These are phyloP conservation scores for Vanderwaltozyma yarrowii DNA, from an alignment of 805 yeast genomes.

Conservation along the genomic window DNA sequence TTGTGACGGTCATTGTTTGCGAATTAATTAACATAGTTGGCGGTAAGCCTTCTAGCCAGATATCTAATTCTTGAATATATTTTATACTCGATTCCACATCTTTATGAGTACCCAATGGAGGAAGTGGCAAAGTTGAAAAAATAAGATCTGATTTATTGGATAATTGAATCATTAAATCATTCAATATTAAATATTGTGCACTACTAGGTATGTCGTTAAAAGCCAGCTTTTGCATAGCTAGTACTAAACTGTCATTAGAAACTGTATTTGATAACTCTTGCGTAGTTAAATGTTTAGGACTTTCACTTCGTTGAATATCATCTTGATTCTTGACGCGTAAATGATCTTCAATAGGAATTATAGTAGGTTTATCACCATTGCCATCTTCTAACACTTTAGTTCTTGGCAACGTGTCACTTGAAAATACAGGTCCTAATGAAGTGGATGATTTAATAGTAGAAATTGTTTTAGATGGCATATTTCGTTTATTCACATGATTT, in stretches of 20 bases:
- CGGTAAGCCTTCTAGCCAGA: slow-evolving; percentile 77
- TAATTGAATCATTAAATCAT: slow-evolving; percentile 65
- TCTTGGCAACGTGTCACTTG: slow-evolving; percentile 62
- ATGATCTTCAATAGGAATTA: slow-evolving; percentile 40
- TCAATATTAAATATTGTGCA: slow-evolving; percentile 81
- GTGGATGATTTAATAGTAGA: slow-evolving; percentile 3
- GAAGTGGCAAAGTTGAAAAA: slow-evolving; percentile 86
- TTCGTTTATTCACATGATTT: neutral
- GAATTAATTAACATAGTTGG: slow-evolving; percentile 79
- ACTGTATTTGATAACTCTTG: slow-evolving; percentile 27
- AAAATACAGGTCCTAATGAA: slow-evolving; percentile 45
- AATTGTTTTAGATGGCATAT: neutral
- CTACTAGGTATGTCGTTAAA: slow-evolving; percentile 86
- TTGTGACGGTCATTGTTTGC: slow-evolving; percentile 92
- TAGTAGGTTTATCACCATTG: slow-evolving; percentile 55
- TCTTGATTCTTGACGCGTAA: slow-evolving; percentile 2
- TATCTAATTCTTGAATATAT: slow-evolving; percentile 63
- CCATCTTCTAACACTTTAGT: slow-evolving; percentile 60
- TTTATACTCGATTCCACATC: slow-evolving; percentile 59
- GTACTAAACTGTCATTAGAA: slow-evolving; percentile 26
- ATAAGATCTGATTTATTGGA: slow-evolving; percentile 59
- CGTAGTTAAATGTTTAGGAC: slow-evolving; percentile 9
- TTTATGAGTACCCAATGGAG: slow-evolving; percentile 70
- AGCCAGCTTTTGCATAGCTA: slow-evolving; percentile 34
- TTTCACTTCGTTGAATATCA: neutral